Evolutionary conservation across 2,329 filamentous ascomycete species (phyloP).

Genomic region (Talaromyces verruculosus): DNA sequence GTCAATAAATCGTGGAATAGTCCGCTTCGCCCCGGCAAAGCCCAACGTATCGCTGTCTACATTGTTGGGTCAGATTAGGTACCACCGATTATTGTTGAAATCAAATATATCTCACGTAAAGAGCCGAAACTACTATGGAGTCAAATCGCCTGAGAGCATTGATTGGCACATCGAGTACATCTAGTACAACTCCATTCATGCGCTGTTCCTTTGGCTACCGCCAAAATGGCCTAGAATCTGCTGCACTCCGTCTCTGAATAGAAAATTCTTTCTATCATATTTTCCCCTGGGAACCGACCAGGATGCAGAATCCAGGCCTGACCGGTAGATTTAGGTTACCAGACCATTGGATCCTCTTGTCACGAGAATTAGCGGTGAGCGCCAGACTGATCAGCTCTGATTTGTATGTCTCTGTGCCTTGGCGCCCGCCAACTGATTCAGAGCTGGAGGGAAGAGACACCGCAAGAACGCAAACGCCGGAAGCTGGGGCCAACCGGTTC

Average conservation of each 20-base stretch:
- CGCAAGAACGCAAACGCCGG: conserved; percentile 7
- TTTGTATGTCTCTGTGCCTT: conserved; percentile 8
- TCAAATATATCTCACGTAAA: background rate
- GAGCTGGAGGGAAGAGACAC: conserved; percentile 11
- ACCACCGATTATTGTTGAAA: conserved; percentile 3
- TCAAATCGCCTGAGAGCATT: background rate
- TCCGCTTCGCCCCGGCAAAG: background rate
- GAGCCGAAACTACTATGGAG: background rate
- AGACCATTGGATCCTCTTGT: conserved; percentile 12
- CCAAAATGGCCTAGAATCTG: background rate
- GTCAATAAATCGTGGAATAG: background rate
- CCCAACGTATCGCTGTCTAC: background rate
- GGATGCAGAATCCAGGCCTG: conserved; percentile 4
- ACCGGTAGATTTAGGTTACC: conserved; percentile 2
- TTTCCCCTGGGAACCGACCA: background rate
- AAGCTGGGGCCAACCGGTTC: conserved; percentile 1
- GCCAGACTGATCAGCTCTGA: conserved; percentile 14
- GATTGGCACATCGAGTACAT: background rate
- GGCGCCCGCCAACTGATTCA: conserved; percentile 2
- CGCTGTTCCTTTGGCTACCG: conserved; percentile 4
- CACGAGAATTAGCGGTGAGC: conserved; percentile 17
- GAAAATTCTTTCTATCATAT: background rate
- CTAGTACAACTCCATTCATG: conserved; percentile 8
- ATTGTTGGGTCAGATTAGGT: conserved; percentile 4
- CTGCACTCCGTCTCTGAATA: background rate